A percentile compares a stretch with the other conserved stretches of the same genome.
These are phyloP conservation scores for Pseudodiploospora longispora DNA, from an alignment of 2,329 filamentous ascomycete species.

Conservation along the genomic window DNA sequence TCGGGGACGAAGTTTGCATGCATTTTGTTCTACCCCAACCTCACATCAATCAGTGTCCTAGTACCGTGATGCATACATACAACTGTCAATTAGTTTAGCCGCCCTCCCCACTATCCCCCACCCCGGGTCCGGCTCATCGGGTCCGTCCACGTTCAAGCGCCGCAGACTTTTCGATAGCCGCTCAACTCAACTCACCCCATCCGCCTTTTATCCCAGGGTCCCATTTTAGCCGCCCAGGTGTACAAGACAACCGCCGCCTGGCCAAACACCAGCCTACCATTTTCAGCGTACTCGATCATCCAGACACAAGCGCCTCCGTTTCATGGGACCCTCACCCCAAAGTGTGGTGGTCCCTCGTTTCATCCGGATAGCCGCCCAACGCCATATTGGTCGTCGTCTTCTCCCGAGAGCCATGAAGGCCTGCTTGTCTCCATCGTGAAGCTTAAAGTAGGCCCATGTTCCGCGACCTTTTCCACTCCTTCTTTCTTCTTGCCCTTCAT, in stretches of 20 bases:
- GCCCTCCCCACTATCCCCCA: neutral
- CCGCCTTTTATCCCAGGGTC: neutral
- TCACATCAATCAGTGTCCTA: too few relatives aligned
- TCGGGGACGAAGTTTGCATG: too few relatives aligned
- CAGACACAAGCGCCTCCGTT: conserved; percentile 44
- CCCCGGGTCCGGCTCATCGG: neutral
- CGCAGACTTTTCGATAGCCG: conserved; percentile 6
- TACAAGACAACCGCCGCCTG: conserved; percentile 23
- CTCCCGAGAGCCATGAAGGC: too few relatives aligned
- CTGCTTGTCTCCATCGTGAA: conserved; percentile 13
- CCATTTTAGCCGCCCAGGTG: conserved; percentile 12
- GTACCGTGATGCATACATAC: too few relatives aligned
- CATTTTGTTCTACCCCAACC: too few relatives aligned
- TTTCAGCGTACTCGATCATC: conserved; percentile 30
- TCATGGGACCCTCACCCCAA: conserved; percentile 32
- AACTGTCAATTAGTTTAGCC: too few relatives aligned
- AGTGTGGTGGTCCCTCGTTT: conserved; percentile 16
- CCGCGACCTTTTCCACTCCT: conserved; percentile 15
- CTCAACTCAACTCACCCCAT: neutral
- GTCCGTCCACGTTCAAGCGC: conserved; percentile 2
- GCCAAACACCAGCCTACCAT: conserved; percentile 45
- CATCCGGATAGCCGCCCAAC: conserved; percentile 20
- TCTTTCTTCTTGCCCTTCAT: conserved; percentile 13
- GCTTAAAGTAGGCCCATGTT: conserved; percentile 25
- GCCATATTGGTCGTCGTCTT: conserved; percentile 20